A percentile compares a stretch with the other conserved stretches of the same genome.
Evolutionary conservation across 495 filamentous ascomycete genomes (phyloP).

Genomic region (Bombardia bombarda): DNA sequence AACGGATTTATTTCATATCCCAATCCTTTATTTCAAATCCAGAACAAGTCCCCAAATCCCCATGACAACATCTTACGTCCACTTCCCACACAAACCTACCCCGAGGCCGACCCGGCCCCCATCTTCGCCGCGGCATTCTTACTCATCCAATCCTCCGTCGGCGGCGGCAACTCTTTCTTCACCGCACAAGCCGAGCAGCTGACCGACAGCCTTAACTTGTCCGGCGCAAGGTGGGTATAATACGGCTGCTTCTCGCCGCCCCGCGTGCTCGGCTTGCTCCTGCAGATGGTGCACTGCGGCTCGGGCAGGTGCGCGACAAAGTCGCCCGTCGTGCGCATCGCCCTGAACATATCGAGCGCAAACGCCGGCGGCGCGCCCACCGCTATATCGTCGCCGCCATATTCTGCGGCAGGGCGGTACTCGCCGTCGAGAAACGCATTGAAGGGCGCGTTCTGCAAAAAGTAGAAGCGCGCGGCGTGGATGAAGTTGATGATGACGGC

Average conservation of each 20-base stretch:
- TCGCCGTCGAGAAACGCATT: constrained; percentile 9
- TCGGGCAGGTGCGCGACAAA: constrained; percentile 11
- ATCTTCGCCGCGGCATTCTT: constrained; percentile 3
- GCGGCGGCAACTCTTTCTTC: constrained; percentile 1
- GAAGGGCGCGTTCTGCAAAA: constrained; percentile 11
- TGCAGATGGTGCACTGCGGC: constrained; percentile 9
- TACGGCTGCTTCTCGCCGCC: constrained; percentile 7
- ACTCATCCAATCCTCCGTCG: constrained; percentile 8
- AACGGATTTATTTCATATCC: too few species aligned
- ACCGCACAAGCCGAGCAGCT: constrained; percentile 10
- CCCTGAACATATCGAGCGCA: constrained; percentile 15
- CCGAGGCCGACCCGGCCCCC: too few species aligned
- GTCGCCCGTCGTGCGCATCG: constrained; percentile 14
- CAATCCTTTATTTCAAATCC: too few species aligned
- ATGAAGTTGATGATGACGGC: constrained; percentile 10
- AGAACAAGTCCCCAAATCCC: too few species aligned
- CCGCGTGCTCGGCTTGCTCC: constrained; percentile 7
- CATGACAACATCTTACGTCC: too few species aligned
- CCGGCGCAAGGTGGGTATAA: constrained; percentile 14
- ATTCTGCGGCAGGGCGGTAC: background rate
- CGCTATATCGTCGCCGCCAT: too few species aligned
- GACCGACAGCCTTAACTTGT: constrained; percentile 5
- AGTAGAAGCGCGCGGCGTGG: constrained; percentile 14
- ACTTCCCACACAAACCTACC: too few species aligned
- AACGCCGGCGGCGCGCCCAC: constrained; percentile 7